A percentile compares a stretch with the other conserved stretches of the same genome.
These are phyloP conservation scores for Leccinum boreale DNA, from an alignment of 768 basidiomycete species.

Conservation along the genomic window DNA sequence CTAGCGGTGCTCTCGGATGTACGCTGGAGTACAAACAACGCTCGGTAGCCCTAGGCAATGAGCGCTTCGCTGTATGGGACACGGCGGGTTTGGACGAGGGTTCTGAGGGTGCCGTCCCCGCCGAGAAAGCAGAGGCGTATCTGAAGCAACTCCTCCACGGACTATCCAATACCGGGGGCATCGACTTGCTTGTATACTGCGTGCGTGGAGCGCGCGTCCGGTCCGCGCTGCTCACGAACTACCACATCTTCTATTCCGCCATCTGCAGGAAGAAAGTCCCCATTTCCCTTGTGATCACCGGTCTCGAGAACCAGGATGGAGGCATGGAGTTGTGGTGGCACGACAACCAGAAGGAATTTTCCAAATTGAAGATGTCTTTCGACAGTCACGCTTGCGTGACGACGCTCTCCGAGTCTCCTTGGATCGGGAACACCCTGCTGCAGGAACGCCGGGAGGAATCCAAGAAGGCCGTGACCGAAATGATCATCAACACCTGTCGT, in stretches of 20 bases:
- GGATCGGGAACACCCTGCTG: slow-evolving; percentile 7
- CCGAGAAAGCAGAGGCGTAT: slow-evolving; percentile 29
- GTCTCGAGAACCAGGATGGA: slow-evolving; percentile 37
- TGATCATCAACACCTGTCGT: slow-evolving; percentile 21
- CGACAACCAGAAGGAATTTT: slow-evolving; percentile 23
- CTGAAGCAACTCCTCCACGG: slow-evolving; percentile 35
- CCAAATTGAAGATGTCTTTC: slow-evolving; percentile 26
- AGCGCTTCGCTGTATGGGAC: slow-evolving; percentile 30
- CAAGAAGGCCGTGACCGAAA: slow-evolving; percentile 14
- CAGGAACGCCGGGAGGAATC: slow-evolving; percentile 25
- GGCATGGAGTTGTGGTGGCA: slow-evolving; percentile 35
- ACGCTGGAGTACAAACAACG: slow-evolving; percentile 33
- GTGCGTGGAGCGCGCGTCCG: slow-evolving; percentile 39
- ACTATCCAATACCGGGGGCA: slow-evolving; percentile 33
- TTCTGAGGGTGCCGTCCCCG: slow-evolving; percentile 22
- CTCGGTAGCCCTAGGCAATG: slow-evolving; percentile 14
- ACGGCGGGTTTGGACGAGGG: slow-evolving; percentile 34
- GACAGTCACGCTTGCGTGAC: slow-evolving; percentile 33
- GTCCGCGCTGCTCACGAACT: slow-evolving; percentile 35
- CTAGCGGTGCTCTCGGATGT: slow-evolving; percentile 33
- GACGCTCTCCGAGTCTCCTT: slow-evolving; percentile 17
- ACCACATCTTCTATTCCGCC: slow-evolving; percentile 37
- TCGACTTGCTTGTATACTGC: slow-evolving; percentile 40
- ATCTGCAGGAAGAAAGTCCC: slow-evolving; percentile 41
- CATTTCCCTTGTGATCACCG: slow-evolving; percentile 38